Evolutionary conservation across 805 yeast genomes (phyloP).

Genomic region (Clavispora carvajalis): DNA sequence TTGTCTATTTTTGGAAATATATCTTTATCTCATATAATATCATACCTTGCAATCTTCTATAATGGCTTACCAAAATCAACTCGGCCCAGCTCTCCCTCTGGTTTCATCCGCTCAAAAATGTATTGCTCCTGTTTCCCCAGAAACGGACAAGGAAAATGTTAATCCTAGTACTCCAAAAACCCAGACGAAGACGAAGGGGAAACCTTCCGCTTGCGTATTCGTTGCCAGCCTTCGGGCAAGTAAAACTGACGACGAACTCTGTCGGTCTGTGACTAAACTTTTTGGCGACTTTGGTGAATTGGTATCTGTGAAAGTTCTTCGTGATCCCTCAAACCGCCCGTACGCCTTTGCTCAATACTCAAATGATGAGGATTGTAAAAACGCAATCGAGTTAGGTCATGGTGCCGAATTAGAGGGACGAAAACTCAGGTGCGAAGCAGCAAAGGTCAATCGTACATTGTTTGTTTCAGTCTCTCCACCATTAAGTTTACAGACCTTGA

Average conservation of each 20-base stretch:
- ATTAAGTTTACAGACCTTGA: conserved; percentile 29
- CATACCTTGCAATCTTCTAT: not conserved
- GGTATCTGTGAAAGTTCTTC: conserved; percentile 70
- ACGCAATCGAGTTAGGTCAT: conserved; percentile 66
- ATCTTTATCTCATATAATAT: not conserved
- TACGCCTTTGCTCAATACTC: conserved; percentile 89
- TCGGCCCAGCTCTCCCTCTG: not conserved
- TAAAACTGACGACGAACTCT: conserved; percentile 64
- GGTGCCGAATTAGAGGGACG: conserved; percentile 67
- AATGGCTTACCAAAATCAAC: not conserved
- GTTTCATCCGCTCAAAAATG: not conserved
- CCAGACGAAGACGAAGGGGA: conserved; percentile 1
- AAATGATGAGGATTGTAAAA: conserved; percentile 61
- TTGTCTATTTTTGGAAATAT: not conserved
- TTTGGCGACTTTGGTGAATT: conserved; percentile 69
- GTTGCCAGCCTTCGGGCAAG: conserved; percentile 75
- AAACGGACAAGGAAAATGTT: conserved; percentile 1
- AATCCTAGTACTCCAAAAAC: not conserved
- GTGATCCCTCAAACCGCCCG: conserved; percentile 78
- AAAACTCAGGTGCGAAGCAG: conserved; percentile 80
- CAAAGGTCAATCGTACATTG: conserved; percentile 85
- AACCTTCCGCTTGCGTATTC: conserved; percentile 81
- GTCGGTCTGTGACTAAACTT: conserved; percentile 61
- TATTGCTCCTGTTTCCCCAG: not conserved
- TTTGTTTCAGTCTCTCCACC: conserved; percentile 41